Conservation (phyloP, 129 eudicot species). For the Artemisia tridentata region DNA sequence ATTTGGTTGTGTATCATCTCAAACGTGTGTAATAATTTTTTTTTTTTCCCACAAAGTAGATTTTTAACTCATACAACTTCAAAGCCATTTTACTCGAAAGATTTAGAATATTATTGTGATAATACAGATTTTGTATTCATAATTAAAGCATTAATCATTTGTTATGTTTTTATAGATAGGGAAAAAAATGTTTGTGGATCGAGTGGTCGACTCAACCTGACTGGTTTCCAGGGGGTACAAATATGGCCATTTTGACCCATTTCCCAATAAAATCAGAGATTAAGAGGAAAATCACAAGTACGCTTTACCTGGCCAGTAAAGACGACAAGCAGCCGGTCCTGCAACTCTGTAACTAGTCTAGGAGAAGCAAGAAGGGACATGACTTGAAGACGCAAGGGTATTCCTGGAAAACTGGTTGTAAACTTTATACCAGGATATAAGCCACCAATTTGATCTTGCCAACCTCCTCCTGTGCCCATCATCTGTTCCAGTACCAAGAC, state of each 20-base stretch:
- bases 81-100: background rate
- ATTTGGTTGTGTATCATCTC: too few relatives aligned
- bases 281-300: background rate
- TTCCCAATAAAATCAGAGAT: background rate
- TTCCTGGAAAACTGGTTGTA: conserved; percentile 83
- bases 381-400: conserved; percentile 93
- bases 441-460: conserved; percentile 98
- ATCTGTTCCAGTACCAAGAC: conserved; percentile 95
- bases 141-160: background rate
- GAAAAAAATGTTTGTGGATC: background rate
- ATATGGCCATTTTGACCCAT: background rate
- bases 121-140: background rate
- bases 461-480: conserved; percentile 99
- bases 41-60: background rate
- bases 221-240: background rate
- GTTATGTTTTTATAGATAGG: background rate
- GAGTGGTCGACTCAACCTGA: too few relatives aligned
- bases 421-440: conserved; percentile 89
- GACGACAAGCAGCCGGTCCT: conserved; percentile 77
- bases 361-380: conserved; percentile 77
- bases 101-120: background rate
- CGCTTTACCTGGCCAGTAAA: conserved; percentile 93
- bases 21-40: too few relatives aligned
- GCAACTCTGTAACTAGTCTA: conserved; percentile 58
- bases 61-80: background rate